Evolutionary conservation across 768 basidiomycete genomes (phyloP), one percentile per base, ranked within the genome.

Genomic region (Kwoniella europaea): DNA sequence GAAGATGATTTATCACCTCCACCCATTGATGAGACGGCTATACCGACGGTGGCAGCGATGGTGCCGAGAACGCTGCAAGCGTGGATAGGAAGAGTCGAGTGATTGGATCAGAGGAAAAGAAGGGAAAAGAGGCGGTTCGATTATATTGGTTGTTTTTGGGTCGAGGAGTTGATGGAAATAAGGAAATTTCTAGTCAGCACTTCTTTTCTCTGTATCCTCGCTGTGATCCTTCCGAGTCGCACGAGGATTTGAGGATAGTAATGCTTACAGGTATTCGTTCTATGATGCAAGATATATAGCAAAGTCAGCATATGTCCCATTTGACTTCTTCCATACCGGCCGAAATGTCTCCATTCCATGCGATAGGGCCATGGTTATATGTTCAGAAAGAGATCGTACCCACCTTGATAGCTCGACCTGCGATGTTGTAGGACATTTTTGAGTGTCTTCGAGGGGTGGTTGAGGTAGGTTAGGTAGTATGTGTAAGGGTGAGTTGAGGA

Each of bases 221-320:
- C 27, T 4, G 27, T 27, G n/a, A n/a, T n/a, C n/a, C n/a, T n/a
- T n/a, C n/a, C n/a, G n/a, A n/a, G n/a, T n/a, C n/a, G n/a, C n/a
- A n/a, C n/a, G n/a, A n/a, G n/a, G n/a, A n/a, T n/a, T n/a, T n/a
- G n/a, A n/a, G n/a, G n/a, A n/a, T n/a, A n/a, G n/a, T n/a, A n/a
- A n/a, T n/a, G n/a, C 81, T 63, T 70, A 83, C 82, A 83, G 74
- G 79, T 83, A 83, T 77, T 83, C 82, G 76, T 82, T 83, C 82
- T 83, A 44, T 15, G 29, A 24, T 55, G 9, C 2, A 4, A 50
- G 0, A 5, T 46, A 9, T 12, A 63, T 52, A 2, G 15, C n/a
- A 27, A 46, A 20, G 18, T 50, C n/a, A 62, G 61, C 61, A 44
- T 18, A 62, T 44, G 46, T 50, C 46, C 46, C 6, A 10, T 12